Conservation (phyloP, 202 grass and related monocot species). For the Musa balbisiana region DNA sequence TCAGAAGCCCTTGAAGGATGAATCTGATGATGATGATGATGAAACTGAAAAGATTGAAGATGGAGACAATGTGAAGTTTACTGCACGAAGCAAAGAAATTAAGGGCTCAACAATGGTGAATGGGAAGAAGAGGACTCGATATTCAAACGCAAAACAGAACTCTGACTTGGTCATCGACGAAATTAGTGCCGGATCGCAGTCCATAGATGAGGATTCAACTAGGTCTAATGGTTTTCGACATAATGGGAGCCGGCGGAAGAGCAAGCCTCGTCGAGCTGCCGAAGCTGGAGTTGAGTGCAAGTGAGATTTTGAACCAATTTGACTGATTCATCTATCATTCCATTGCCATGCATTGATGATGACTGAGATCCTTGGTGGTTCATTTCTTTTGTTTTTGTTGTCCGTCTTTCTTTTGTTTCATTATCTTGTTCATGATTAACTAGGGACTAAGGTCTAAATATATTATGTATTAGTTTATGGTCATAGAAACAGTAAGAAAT, state of each 20-base stretch:
- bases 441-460: background rate
- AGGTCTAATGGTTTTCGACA: conserved; percentile 56
- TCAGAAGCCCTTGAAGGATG: conserved; percentile 44
- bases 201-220: conserved; percentile 46
- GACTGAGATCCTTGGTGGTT: background rate
- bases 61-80: conserved; percentile 30
- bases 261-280: conserved; percentile 54
- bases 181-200: conserved; percentile 25
- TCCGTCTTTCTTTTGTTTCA: background rate
- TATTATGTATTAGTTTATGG: background rate
- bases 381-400: background rate
- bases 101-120: conserved; percentile 20
- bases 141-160: conserved; percentile 33
- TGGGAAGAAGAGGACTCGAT: conserved; percentile 42
- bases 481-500: background rate
- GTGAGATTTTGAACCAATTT: conserved; percentile 24
- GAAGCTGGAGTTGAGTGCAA: conserved; percentile 64
- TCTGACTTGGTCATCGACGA: conserved; percentile 40
- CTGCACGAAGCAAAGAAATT: conserved; percentile 21
- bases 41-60: conserved; percentile 37
- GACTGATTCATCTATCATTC: background rate
- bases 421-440: background rate
- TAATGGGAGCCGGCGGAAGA: conserved; percentile 59
- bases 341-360: background rate
- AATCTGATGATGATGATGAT: conserved; percentile 35